These are phyloP conservation scores for Allium fistulosum DNA, from an alignment of 106 monocot species.

Conservation along the genomic window DNA sequence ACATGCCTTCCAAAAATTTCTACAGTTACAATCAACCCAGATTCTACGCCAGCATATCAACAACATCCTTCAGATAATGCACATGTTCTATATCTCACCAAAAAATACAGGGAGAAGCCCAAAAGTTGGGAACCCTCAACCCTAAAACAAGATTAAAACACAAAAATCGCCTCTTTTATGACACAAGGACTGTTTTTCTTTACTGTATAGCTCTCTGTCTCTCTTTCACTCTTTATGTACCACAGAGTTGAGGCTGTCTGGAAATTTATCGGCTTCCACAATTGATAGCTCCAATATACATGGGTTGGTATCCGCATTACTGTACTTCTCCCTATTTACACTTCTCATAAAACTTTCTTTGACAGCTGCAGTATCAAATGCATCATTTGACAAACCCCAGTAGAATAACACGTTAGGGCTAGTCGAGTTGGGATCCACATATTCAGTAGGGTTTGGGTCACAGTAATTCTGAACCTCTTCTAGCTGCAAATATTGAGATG, in stretches of 20 bases:
- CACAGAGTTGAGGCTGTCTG: slow-evolving; percentile 2
- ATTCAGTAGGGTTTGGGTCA: slow-evolving; percentile 46
- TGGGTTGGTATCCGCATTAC: neutral
- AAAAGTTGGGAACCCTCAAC: neutral
- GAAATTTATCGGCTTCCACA: slow-evolving; percentile 17
- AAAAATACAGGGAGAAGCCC: slow-evolving; percentile 5
- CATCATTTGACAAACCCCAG: slow-evolving; percentile 32
- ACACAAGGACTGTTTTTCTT: neutral
- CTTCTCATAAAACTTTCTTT: slow-evolving; percentile 35
- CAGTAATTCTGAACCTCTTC: slow-evolving; percentile 24
- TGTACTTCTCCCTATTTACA: slow-evolving; percentile 18
- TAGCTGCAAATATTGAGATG: slow-evolving; percentile 22
- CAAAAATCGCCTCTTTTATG: neutral
- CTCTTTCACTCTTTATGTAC: neutral
- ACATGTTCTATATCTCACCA: neutral
- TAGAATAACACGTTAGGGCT: slow-evolving; percentile 36
- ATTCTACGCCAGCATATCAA: neutral
- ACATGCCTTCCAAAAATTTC: neutral
- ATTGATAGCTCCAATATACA: slow-evolving; percentile 32
- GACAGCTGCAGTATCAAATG: slow-evolving; percentile 4
- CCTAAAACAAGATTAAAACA: neutral
- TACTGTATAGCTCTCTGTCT: neutral
- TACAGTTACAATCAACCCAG: neutral
- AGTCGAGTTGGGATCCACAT: slow-evolving; percentile 25
- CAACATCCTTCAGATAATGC: neutral